phyloP scores from a whole-genome alignment of 179 eudicot genomes.

The Camellia oleifera region DNA sequence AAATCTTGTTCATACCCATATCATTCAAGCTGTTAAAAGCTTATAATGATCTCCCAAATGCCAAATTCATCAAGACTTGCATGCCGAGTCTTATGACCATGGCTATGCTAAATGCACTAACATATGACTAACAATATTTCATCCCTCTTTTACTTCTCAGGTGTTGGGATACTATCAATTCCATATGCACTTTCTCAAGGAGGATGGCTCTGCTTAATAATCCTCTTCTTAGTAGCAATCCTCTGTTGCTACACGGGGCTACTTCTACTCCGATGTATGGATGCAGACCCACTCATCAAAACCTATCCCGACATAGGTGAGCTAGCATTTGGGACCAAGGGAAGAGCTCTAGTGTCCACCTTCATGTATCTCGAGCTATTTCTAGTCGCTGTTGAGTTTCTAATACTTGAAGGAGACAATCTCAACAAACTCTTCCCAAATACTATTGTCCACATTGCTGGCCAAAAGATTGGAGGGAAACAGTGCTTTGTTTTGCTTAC shows the following conservation, averaged over 20 bases:
- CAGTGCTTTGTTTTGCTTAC: constrained; percentile 35
- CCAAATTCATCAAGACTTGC: no score
- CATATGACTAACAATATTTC: neutral
- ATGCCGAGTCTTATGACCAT: no score
- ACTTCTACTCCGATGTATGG: constrained; percentile 46
- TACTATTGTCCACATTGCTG: constrained; percentile 18
- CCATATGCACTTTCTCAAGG: constrained; percentile 57
- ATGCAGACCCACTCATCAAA: constrained; percentile 26
- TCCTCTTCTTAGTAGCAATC: constrained; percentile 34
- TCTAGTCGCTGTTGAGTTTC: constrained; percentile 48
- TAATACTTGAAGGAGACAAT: constrained; percentile 54
- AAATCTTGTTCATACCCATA: no score
- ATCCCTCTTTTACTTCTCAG: constrained; percentile 21
- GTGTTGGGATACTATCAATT: constrained; percentile 50
- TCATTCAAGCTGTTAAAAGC: no score
- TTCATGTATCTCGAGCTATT: constrained; percentile 46
- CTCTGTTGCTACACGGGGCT: constrained; percentile 51
- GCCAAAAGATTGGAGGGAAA: constrained; percentile 28
- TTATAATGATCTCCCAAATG: no score
- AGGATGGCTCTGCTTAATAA: constrained; percentile 43
- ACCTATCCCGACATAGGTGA: constrained; percentile 49
- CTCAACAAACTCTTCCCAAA: constrained; percentile 44
- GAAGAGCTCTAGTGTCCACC: constrained; percentile 32
- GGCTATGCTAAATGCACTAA: neutral
- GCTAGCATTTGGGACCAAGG: constrained; percentile 44